Evolutionary conservation across 2,329 filamentous ascomycete species (phyloP), one percentile per base, ranked within the genome.

Genomic region (Colletotrichum melonis): DNA sequence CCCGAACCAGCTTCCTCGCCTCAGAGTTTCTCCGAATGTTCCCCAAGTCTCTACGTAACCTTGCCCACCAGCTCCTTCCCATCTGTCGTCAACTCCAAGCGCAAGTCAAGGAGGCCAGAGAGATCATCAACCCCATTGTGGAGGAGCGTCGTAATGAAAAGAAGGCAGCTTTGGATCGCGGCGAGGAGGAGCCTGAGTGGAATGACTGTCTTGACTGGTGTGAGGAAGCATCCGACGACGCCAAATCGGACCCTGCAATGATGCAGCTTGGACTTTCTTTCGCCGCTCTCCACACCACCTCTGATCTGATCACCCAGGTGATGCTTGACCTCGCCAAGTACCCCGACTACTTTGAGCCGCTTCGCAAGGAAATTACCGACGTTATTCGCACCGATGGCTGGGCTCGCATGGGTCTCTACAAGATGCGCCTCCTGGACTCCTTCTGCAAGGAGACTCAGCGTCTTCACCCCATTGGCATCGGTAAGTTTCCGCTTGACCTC

Each of bases 151-250:
- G 76, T 14, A 59, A 62, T 4, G 63, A 67, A 28, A 69, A 65
- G 46, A 75, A 75, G 42, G 59, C 57, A 3, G 75, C 76, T 2
- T 73, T 72, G 14, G 65, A 59, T 3, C 55, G 57, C 14, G 63
- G 35, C 32, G 30, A 67, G 72, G 52, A 76, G 60, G 63, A 62
- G 28, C 49, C 69, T 30, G 55, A 63, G 42, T 74, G 66, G 68
- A 69, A 76, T 52, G 78, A 79, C 42, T 67, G 74, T 12, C 76
- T 79, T 22, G 76, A 78, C 28, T 79, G 77, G 77, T 75, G 70
- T 14, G 70, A 73, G 22, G 67, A 73, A 60, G 26, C 70, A 0
- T 70, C 60, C 1, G 70, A 73, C 12, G 60, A 73, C 1, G 55
- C 42, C 32, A 28, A 56, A 9, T 72, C 75, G 8, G 75, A 77